These are phyloP conservation scores for Purshia tridentata DNA, from an alignment of 306 rosid genomes.

Conservation along the genomic window DNA sequence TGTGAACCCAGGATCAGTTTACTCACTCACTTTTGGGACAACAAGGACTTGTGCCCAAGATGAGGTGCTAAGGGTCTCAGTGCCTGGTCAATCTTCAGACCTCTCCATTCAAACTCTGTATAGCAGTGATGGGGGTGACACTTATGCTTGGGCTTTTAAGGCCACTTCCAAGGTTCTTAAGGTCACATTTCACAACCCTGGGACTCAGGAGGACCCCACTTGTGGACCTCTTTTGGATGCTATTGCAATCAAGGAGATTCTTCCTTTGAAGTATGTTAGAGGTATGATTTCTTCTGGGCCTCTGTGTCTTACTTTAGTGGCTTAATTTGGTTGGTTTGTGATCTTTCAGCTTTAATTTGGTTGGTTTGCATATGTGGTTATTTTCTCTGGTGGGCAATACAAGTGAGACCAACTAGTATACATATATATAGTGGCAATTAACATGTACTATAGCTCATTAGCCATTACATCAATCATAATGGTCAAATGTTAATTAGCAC, in stretches of 20 bases:
- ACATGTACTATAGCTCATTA: too few relatives aligned
- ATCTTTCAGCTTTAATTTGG: too few relatives aligned
- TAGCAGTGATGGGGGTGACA: constrained; percentile 47
- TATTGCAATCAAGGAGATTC: constrained; percentile 46
- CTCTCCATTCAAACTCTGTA: constrained; percentile 49
- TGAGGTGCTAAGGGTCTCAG: constrained; percentile 34
- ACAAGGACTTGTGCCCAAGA: constrained; percentile 63
- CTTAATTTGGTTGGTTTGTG: not conserved
- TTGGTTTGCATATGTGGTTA: too few relatives aligned
- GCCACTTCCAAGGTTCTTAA: constrained; percentile 26
- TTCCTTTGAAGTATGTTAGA: constrained; percentile 9
- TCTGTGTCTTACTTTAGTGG: not conserved
- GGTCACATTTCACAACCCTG: constrained; percentile 48
- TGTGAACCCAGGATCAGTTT: constrained; percentile 27
- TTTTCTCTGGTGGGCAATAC: too few relatives aligned
- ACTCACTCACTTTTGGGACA: constrained; percentile 49
- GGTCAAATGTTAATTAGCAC: too few relatives aligned
- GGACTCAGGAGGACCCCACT: constrained; percentile 51
- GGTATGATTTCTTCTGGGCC: constrained; percentile 21
- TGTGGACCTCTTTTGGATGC: constrained; percentile 63
- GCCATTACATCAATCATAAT: too few relatives aligned
- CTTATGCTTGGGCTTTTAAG: constrained; percentile 48
- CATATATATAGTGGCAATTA: too few relatives aligned
- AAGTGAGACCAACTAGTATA: too few relatives aligned
- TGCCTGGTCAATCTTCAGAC: constrained; percentile 23